Evolutionary conservation across 2,329 filamentous ascomycete genomes (phyloP).

Genomic region (Penicillium sp.): DNA sequence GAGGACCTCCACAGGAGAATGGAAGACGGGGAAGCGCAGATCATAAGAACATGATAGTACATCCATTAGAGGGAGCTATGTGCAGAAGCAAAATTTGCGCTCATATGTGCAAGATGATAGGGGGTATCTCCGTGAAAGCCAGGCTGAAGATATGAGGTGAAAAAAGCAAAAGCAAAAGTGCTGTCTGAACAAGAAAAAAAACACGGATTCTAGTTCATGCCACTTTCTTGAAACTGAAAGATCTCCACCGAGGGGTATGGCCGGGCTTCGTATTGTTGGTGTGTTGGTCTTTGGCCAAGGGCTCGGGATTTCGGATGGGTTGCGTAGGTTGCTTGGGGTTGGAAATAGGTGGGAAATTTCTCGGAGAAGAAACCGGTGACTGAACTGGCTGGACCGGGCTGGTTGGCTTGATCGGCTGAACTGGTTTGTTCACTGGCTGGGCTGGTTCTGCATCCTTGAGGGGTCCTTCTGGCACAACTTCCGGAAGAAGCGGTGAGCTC

Average conservation of each 20-base stretch:
- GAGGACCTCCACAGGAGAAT: slow-evolving; percentile 9
- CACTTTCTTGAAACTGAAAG: slow-evolving; percentile 20
- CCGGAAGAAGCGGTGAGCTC: slow-evolving; percentile 7
- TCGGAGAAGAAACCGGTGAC: slow-evolving; percentile 12
- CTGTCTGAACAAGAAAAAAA: background rate
- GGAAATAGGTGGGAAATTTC: slow-evolving; percentile 10
- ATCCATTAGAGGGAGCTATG: slow-evolving; percentile 24
- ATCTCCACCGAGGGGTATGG: slow-evolving; percentile 18
- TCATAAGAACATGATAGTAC: slow-evolving; percentile 25
- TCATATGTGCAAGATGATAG: slow-evolving; percentile 17
- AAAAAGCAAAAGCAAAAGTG: slow-evolving; percentile 10
- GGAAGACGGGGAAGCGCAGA: slow-evolving; percentile 8
- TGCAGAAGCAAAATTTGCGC: slow-evolving; percentile 20
- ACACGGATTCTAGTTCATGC: slow-evolving; percentile 7
- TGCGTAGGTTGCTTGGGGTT: slow-evolving; percentile 16
- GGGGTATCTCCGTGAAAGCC: slow-evolving; percentile 17
- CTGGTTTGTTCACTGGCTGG: slow-evolving; percentile 1
- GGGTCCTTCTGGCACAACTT: slow-evolving; percentile 16
- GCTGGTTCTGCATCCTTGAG: background rate
- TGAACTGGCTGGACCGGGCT: slow-evolving; percentile 2
- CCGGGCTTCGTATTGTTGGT: slow-evolving; percentile 10
- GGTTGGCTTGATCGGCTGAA: background rate
- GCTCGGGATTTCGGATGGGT: slow-evolving; percentile 12
- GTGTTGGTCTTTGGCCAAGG: slow-evolving; percentile 7
- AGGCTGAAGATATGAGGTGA: slow-evolving; percentile 7